These are phyloP conservation scores for Phytophthora hybrid DNA, from an alignment of 352 stramenopile species.

Conservation along the genomic window DNA sequence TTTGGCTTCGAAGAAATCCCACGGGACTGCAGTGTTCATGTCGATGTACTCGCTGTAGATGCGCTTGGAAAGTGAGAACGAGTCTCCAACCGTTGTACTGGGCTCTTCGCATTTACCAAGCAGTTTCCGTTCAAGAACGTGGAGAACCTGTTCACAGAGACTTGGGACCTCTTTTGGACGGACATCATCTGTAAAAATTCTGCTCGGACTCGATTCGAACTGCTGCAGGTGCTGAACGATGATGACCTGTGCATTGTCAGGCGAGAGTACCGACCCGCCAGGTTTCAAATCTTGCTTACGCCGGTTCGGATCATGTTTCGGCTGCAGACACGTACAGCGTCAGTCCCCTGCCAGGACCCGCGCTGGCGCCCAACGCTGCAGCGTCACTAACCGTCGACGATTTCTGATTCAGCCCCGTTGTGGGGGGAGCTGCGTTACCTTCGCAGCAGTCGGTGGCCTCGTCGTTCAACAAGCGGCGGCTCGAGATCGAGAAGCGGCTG, in stretches of 20 bases:
- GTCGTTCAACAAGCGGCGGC: slow-evolving; percentile 43
- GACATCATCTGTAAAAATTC: too few relatives aligned
- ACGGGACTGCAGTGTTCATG: not conserved
- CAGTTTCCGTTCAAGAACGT: too few relatives aligned
- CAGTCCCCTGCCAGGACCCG: slow-evolving; percentile 5
- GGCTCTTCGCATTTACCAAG: slow-evolving; percentile 6
- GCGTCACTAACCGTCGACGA: slow-evolving; percentile 30
- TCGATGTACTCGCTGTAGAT: not conserved
- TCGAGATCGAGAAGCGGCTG: slow-evolving; percentile 69
- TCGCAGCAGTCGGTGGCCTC: slow-evolving; percentile 1
- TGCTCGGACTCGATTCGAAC: too few relatives aligned
- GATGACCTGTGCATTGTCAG: too few relatives aligned
- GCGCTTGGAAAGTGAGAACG: not conserved
- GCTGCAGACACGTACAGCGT: slow-evolving; percentile 1
- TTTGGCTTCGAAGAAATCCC: not conserved
- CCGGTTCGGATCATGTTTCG: too few relatives aligned
- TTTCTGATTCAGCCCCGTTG: slow-evolving; percentile 19
- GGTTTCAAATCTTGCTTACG: too few relatives aligned
- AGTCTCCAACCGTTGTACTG: slow-evolving; percentile 20
- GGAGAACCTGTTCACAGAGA: too few relatives aligned
- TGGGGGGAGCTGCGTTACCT: not conserved
- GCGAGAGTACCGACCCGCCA: too few relatives aligned
- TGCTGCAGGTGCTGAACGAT: too few relatives aligned
- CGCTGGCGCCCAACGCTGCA: not conserved
- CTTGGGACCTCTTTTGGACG: too few relatives aligned